phyloP scores from a whole-genome alignment of 306 rosid species.

The Vigna radiata region DNA sequence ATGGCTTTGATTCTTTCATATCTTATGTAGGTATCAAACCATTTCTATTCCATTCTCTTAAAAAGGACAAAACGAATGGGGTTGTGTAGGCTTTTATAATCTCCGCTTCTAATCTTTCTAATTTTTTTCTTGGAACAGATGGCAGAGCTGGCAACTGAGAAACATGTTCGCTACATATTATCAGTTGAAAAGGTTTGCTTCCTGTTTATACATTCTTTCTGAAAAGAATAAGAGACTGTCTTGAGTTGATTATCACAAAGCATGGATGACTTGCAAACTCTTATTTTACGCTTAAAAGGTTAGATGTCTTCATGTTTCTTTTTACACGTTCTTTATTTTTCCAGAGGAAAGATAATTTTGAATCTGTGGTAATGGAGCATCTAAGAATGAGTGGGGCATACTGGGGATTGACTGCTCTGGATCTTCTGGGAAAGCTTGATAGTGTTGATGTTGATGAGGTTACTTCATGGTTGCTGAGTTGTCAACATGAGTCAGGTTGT shows the following conservation, averaged over 20 bases:
- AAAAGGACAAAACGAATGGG: not conserved
- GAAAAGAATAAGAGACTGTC: not conserved
- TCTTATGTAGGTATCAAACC: not conserved
- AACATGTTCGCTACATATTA: slow-evolving; percentile 72
- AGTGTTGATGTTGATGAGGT: slow-evolving; percentile 69
- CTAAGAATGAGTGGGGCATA: slow-evolving; percentile 90
- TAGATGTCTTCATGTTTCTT: not conserved
- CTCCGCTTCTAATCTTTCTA: not conserved
- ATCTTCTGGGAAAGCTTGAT: slow-evolving; percentile 76
- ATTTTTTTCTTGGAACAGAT: slow-evolving; percentile 48
- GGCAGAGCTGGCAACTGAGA: slow-evolving; percentile 74
- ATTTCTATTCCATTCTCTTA: not conserved
- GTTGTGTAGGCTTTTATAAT: not conserved
- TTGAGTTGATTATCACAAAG: not conserved
- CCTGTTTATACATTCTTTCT: not conserved
- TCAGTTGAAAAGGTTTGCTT: slow-evolving; percentile 73
- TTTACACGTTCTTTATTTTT: not conserved
- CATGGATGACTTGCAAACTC: slow-evolving; percentile 18
- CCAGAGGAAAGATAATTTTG: slow-evolving; percentile 81
- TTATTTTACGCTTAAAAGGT: slow-evolving; percentile 2
- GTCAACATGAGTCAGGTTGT: slow-evolving; percentile 84
- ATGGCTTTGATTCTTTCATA: not conserved
- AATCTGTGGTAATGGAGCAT: slow-evolving; percentile 87
- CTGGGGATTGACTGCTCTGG: slow-evolving; percentile 87
- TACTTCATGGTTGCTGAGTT: slow-evolving; percentile 77